These are phyloP conservation scores for Mycena capillaripes DNA, from an alignment of 768 basidiomycete species.

Conservation along the genomic window DNA sequence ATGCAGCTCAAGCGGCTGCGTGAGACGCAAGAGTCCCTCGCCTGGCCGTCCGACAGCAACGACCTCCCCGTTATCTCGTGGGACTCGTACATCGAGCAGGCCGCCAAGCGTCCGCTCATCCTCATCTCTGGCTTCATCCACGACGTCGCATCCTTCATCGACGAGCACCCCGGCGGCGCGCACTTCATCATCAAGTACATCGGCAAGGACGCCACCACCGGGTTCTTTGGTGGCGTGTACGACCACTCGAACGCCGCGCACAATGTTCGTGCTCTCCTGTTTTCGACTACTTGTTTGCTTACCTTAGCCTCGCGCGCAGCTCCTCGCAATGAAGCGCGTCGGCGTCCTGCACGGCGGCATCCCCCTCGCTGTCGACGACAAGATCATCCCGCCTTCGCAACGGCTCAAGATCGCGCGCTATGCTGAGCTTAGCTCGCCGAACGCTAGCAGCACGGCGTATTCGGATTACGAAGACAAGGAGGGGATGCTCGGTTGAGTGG, in stretches of 20 bases:
- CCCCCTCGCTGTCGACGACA: slow-evolving; percentile 71
- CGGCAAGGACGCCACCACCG: slow-evolving; percentile 93
- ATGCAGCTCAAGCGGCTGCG: slow-evolving; percentile 94
- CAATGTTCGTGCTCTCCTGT: slow-evolving; percentile 64
- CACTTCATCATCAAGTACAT: slow-evolving; percentile 89
- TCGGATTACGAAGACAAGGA: slow-evolving; percentile 54
- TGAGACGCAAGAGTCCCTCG: slow-evolving; percentile 79
- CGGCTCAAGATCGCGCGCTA: slow-evolving; percentile 78
- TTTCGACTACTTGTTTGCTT: neutral
- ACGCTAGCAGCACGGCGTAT: slow-evolving; percentile 67
- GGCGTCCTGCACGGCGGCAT: slow-evolving; percentile 73
- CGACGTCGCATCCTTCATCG: slow-evolving; percentile 86
- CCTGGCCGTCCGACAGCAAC: slow-evolving; percentile 85
- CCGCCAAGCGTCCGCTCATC: slow-evolving; percentile 85
- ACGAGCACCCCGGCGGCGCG: slow-evolving; percentile 94
- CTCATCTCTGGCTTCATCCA: slow-evolving; percentile 95
- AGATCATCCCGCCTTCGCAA: slow-evolving; percentile 80
- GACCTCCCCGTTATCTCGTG: slow-evolving; percentile 88
- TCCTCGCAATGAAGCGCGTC: slow-evolving; percentile 77
- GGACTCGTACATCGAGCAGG: slow-evolving; percentile 87
- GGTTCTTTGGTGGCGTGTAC: slow-evolving; percentile 95
- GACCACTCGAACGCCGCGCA: slow-evolving; percentile 93
- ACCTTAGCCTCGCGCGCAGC: slow-evolving; percentile 43
- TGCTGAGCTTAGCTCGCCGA: slow-evolving; percentile 68
- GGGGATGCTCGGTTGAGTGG: slow-evolving; percentile 23